phyloP scores from a whole-genome alignment of 2,329 filamentous ascomycete genomes.

The Fusarium vanettenii region DNA sequence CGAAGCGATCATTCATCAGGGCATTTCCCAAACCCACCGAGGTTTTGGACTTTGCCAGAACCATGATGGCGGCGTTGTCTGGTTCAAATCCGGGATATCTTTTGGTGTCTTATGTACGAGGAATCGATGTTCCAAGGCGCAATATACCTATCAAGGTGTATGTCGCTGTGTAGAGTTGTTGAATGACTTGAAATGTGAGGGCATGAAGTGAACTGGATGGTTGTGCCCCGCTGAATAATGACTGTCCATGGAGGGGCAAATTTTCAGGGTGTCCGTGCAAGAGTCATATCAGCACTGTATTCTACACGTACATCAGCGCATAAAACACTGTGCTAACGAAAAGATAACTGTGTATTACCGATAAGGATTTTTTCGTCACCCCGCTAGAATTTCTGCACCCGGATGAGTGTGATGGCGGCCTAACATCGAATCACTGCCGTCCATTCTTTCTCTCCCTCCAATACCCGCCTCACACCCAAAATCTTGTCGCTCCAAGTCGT shows the following conservation, averaged over 20 bases:
- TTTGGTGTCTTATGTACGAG: constrained; percentile 15
- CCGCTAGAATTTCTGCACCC: constrained; percentile 47
- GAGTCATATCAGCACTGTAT: constrained; percentile 43
- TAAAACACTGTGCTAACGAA: constrained; percentile 47
- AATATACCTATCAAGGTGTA: constrained; percentile 16
- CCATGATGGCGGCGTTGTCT: constrained; percentile 57
- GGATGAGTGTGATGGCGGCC: constrained; percentile 43
- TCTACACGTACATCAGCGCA: accelerated
- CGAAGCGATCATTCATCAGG: constrained; percentile 98
- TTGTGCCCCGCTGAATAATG: constrained; percentile 54
- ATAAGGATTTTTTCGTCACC: constrained; percentile 47
- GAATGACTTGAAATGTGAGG: constrained; percentile 24
- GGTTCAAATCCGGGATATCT: not conserved
- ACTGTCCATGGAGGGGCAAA: constrained; percentile 62
- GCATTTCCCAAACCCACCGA: constrained; percentile 94
- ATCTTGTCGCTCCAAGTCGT: constrained; percentile 31
- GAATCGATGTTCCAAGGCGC: constrained; percentile 25
- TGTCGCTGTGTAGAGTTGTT: constrained; percentile 32
- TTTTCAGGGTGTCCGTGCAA: constrained; percentile 47
- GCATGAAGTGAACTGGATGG: constrained; percentile 28
- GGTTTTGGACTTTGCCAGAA: constrained; percentile 90
- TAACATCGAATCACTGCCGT: constrained; percentile 36
- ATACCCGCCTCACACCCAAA: constrained; percentile 18
- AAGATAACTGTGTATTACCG: constrained; percentile 41
- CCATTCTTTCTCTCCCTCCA: not conserved